Base-by-base conservation (phyloP, 345 rosid species). In the Gossypium bickii region DNA sequence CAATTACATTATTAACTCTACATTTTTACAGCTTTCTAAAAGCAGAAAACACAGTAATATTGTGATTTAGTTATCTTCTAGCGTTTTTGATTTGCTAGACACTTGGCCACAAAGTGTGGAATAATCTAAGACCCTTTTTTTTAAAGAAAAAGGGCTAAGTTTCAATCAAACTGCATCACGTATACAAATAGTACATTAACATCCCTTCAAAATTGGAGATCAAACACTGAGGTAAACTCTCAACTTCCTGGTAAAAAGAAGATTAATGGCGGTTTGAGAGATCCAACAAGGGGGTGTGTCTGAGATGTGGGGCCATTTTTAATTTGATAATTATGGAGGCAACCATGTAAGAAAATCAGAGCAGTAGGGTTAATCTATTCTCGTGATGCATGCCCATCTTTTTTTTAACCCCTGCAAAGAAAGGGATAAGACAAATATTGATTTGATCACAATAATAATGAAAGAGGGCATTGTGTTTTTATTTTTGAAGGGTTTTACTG, bases 301-400 rank as follows among this genome's bases (percentile, higher is more conserved):
- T 76, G 67, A 53, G 22, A 70, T 73, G 47, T 38, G 70, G 84
- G 81, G 80, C 78, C 82, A 80, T 17, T 74, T 53, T 67, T 73
- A 52, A 69, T 68, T 57, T 70, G 3, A 13, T 60, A 76, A 43
- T 74, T 58, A 63, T 72, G 43, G 38, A 29, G 60, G 69, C 12
- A 53, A 59, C 63, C 63, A 53, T 20, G 7, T 9, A 61, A 49
- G 67, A 48, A 73, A 61, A 47, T n/a, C n/a, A 11, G 49, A 17
- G 12, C 17, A 41, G 24, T 55, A 27, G 9, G 0, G 0, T 58
- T 25, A 80, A 67, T 47, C 66, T 47, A 41, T 77, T 70, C 78
- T 70, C 73, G 65, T 70, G 75, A 77, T 68, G 77, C 47, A 70
- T 74, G 43, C 70, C 68, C 41, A 6, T 25, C 41, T 20, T 47